Evolutionary conservation across 768 basidiomycete genomes (phyloP), one percentile per base, ranked within the genome.

Genomic region (Phanerochaete sordida): DNA sequence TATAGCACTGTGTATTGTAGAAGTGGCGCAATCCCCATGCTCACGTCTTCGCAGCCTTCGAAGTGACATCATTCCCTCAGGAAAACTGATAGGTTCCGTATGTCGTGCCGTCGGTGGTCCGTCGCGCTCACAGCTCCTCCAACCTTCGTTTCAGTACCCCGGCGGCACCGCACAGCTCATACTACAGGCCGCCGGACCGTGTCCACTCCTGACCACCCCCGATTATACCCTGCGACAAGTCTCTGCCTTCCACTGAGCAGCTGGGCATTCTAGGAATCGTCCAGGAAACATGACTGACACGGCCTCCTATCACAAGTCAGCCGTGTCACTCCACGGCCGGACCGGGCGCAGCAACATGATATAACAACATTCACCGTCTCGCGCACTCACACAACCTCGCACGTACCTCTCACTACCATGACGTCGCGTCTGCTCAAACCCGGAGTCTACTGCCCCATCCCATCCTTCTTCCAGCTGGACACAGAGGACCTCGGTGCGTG

Each of bases 391-490:
- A 19, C 19, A 43, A 9, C 39, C 11, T 4, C 19, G 58, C 28
- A n/a, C 11, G 16, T 21, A 33, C 50, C n/a, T n/a, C n/a, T 51
- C 30, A 30, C 23, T n/a, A 23, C 9, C 28, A 43, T 43, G 27
- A 23, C 31, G 31, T 11, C 50, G 1, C 86, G 90, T 57, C 80
- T 82, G 19, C 76, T 96, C 64, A 82, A 77, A 57, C 72, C 91
- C 24, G 93, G 94, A 46, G 83, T 96, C 58, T 95, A 82, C 73
- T 88, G 90, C 11, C 95, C 95, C 31, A 84, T 96, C 66, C 91
- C 88, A 31, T 84, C 93, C 16, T 95, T 96, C 78, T 95, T 93
- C 79, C 71, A 85, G 21, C 77, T 80, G 1, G 81, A 79, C 35
- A 82, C 86, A 44, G 91, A 95, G 73, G 92, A 95, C 65, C 82